Percentiles rank a stretch among this genome's conserved stretches.
Evolutionary conservation across 2,329 filamentous ascomycete species (phyloP).

Genomic region (Zopfia rhizophila): DNA sequence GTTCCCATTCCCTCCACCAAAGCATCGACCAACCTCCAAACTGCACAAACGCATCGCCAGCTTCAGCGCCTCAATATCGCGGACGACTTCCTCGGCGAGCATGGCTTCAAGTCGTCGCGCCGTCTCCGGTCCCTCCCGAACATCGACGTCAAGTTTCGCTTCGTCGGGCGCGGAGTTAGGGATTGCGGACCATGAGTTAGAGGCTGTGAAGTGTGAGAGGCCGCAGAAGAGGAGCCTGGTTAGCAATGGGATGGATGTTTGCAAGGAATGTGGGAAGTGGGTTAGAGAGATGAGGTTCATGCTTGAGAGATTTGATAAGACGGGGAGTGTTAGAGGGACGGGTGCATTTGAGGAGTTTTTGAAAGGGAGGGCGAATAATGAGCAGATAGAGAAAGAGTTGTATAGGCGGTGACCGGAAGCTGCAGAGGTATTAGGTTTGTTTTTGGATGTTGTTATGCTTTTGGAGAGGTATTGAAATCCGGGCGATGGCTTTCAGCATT

Average conservation of each 20-base stretch:
- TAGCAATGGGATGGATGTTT: conserved; percentile 38
- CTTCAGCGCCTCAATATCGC: conserved; percentile 32
- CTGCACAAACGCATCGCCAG: conserved; percentile 33
- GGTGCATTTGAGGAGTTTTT: conserved; percentile 43
- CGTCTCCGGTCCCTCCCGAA: conserved; percentile 22
- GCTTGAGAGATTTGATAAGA: conserved; percentile 42
- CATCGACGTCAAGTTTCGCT: conserved; percentile 3
- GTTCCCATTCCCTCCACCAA: conserved; percentile 16
- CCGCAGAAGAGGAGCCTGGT: conserved; percentile 33
- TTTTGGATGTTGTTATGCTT: no score
- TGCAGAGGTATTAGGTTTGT: no score
- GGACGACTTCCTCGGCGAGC: conserved; percentile 24
- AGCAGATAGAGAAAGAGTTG: conserved; percentile 11
- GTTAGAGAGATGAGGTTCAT: conserved; percentile 43
- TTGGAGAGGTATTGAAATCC: no score
- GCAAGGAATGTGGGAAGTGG: conserved; percentile 39
- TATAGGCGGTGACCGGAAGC: conserved; percentile 1
- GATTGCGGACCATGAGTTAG: conserved; percentile 34
- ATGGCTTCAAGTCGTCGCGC: conserved; percentile 26
- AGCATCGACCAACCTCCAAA: conserved; percentile 17
- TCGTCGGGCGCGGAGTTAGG: not conserved
- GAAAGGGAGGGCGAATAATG: conserved; percentile 33
- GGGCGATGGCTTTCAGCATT: no score
- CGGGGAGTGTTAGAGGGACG: conserved; percentile 41
- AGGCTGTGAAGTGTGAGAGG: conserved; percentile 28